Conservation (phyloP, 208 protist genomes). For the Acanthamoeba polyphaga region DNA sequence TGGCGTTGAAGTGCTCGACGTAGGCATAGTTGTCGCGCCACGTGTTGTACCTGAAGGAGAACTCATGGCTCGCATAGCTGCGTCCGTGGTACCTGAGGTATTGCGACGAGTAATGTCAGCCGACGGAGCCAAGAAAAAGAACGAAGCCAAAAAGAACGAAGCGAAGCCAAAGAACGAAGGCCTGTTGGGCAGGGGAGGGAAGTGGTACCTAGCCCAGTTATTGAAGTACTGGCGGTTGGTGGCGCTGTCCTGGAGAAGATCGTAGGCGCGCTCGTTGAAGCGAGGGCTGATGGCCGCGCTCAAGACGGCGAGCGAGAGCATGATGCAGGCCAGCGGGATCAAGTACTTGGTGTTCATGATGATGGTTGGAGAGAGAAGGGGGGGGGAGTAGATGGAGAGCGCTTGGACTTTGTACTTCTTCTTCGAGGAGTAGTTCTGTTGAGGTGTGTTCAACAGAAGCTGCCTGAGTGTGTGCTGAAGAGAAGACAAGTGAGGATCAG, state of each 20-base stretch:
- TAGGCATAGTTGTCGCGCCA: slow-evolving; percentile 49
- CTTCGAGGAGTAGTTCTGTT: background rate
- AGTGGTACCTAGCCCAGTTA: slow-evolving; percentile 83
- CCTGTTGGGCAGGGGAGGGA: too few relatives aligned
- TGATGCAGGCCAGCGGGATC: background rate
- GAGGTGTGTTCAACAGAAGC: slow-evolving; percentile 20
- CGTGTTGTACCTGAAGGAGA: background rate
- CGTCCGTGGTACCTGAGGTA: slow-evolving; percentile 49
- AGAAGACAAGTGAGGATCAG: slow-evolving; percentile 20
- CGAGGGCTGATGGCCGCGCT: slow-evolving; percentile 37
- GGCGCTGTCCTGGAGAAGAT: background rate
- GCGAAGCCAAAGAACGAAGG: too few relatives aligned
- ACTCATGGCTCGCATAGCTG: slow-evolving; percentile 65
- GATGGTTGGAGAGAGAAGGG: background rate
- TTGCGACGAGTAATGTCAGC: slow-evolving; percentile 92
- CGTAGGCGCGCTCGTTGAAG: slow-evolving; percentile 32
- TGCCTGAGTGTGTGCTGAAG: slow-evolving; percentile 23
- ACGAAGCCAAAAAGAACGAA: too few relatives aligned
- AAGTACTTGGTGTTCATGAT: background rate
- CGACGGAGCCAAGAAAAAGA: slow-evolving; percentile 85
- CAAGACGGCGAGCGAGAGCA: slow-evolving; percentile 48
- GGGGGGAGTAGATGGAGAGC: background rate
- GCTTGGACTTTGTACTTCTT: slow-evolving; percentile 67
- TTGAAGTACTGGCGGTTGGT: slow-evolving; percentile 90
- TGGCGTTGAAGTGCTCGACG: slow-evolving; percentile 61